Base-by-base conservation (phyloP, 805 yeast genomes). In the Lachancea kluyveri region DNA sequence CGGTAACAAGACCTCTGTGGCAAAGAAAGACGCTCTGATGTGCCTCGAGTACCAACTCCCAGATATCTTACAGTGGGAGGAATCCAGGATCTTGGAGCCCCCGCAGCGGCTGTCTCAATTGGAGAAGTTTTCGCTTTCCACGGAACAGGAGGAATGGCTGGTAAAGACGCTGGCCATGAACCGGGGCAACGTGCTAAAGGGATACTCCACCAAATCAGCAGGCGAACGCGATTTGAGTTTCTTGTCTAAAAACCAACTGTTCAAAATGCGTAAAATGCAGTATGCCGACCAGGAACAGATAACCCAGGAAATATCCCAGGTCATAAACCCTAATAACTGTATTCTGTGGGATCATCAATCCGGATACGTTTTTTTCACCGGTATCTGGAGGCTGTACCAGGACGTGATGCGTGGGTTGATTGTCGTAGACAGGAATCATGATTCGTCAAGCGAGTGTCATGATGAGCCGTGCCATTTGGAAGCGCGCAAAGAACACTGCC, bases 351-450 rank as follows among this genome's bases (percentile, higher is more conserved):
- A 82, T 54, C 77, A 79, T 50, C 72, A 70, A 42, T 77, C 92
- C 2, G 95, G 95, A 0, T 79, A 77, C 52, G 95, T 86, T 8
- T 94, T 84, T 47, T 67, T 86, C 30, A 86, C 95, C 0, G 94
- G 94, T 0, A 68, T 86, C 30, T 86, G 95, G 95, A 83, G 87
- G 54, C 40, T 57, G 19, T 57, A 50, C 41, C 62, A 57, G 41
- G 60, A 55, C 37, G 54, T 55, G 6, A 54, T 54, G 55, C 43
- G 46, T 12, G 57, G 52, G 16, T 35, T 55, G 19, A 37, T 40
- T 13, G 38, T 41, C 28, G 28, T 42, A 19, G 31, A 33, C 18
- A 31, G 40, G 19, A 23, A 23, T 10, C 33, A 34, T 3, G 39
- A 36, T 13, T 17, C 24, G 17, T 30, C 21, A 17, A 18, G 25